Percentiles rank a stretch among this genome's conserved stretches.
These are phyloP conservation scores for Mycena polygramma DNA, from an alignment of 768 basidiomycete genomes.

Conservation along the genomic window DNA sequence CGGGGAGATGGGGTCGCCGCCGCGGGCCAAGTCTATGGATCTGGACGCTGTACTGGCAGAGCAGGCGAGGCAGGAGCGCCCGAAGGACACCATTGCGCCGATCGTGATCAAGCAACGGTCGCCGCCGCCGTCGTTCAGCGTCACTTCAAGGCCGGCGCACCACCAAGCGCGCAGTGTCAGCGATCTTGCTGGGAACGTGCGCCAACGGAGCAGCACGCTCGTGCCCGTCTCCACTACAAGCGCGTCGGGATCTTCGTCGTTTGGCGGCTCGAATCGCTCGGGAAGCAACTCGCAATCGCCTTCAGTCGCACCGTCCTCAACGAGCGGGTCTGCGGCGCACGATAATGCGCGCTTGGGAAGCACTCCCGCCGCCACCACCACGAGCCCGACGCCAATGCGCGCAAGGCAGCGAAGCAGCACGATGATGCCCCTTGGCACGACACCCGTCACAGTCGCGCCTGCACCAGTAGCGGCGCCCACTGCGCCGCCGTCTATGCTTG, in stretches of 20 bases:
- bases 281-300: slow-evolving; percentile 22
- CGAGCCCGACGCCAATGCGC: slow-evolving; percentile 29
- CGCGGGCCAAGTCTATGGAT: slow-evolving; percentile 4
- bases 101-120: slow-evolving; percentile 71
- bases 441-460: not conserved
- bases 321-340: slow-evolving; percentile 1
- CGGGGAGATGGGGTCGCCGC: slow-evolving; percentile 15
- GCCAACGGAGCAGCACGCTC: slow-evolving; percentile 59
- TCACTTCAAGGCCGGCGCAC: slow-evolving; percentile 69
- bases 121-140: slow-evolving; percentile 70
- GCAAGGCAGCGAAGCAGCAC: slow-evolving; percentile 55
- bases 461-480: not conserved
- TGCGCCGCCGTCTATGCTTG: slow-evolving; percentile 36
- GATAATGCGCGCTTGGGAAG: slow-evolving; percentile 27
- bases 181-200: not conserved
- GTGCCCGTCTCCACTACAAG: slow-evolving; percentile 45
- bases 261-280: slow-evolving; percentile 23
- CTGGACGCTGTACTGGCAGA: not conserved
- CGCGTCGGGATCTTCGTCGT: slow-evolving; percentile 37
- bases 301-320: not conserved
- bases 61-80: slow-evolving; percentile 25
- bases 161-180: too few species aligned
- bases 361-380: slow-evolving; percentile 27
- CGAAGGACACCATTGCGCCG: slow-evolving; percentile 57
- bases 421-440: slow-evolving; percentile 47